Evolutionary conservation across 164 flowering plant species (phyloP), one percentile per base, ranked within the genome.

Genomic region (Macadamia tetraphylla): DNA sequence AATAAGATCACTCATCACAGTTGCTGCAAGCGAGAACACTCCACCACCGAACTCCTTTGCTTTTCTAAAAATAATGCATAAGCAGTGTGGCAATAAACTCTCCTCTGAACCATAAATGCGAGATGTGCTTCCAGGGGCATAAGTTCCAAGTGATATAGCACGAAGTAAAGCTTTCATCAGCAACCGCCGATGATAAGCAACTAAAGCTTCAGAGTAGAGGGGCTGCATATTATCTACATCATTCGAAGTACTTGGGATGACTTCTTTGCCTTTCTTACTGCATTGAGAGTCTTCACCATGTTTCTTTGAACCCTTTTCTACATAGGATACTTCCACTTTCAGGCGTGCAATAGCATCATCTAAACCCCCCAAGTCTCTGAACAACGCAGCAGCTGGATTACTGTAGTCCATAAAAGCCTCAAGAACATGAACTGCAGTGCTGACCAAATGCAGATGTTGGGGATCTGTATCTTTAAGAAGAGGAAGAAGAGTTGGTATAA

Each of bases 31-130:
- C 46, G 96, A 86, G 76, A 90, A 93, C 43, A 93, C 93, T 12
- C 95, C 95, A 70, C 98, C 98, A 77, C 97, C 98, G 84, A 90
- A 91, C 76, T 91, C 94, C 76, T 88, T 93, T 35, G 95, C 94
- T 70, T 88, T 80, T 76, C 78, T 79, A 66, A 93, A 93, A 56
- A 93, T 86, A 71, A 76, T 79, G 68, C 85, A 84, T 66, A 89
- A 77, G 76, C 95, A 87, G n/a, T 85, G 82, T 6, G 97, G 97
- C 73, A 92, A 79, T 79, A 91, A 74, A 73, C 86, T 88, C 82
- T 91, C 96, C 67, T 87, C 92, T 3, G 91, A 79, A 63, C 91
- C 91, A 75, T 81, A 87, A 57, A 85, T 71, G 59, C 90, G 87
- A 65, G 88, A 62, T 66, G 85, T 79, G 61, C 71, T 86, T 57